These are phyloP conservation scores for Chlorophyllum brunneum DNA, from an alignment of 768 basidiomycete genomes.

Conservation along the genomic window DNA sequence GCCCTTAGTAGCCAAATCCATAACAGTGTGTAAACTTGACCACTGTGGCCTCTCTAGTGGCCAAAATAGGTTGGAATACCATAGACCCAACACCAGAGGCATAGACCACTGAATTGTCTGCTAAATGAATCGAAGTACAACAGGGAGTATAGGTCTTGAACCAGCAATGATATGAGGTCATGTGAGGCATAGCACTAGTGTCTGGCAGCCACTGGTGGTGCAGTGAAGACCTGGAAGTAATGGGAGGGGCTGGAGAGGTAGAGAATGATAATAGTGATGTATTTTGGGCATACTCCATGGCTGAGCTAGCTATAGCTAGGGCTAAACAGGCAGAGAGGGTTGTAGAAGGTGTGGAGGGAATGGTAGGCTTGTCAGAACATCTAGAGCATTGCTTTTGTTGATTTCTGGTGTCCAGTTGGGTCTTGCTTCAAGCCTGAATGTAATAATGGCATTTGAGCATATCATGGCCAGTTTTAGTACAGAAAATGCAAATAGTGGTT, in stretches of 20 bases:
- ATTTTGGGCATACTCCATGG: not conserved
- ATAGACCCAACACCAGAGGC: conserved; percentile 9
- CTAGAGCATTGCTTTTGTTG: too few relatives aligned
- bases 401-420: too few relatives aligned
- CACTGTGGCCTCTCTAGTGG: conserved; percentile 3
- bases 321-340: too few relatives aligned
- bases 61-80: conserved; percentile 10
- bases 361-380: too few relatives aligned
- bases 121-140: conserved; percentile 13
- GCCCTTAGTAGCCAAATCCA: too few relatives aligned
- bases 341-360: too few relatives aligned
- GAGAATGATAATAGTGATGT: not conserved
- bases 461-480: too few relatives aligned
- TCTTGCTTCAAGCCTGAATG: too few relatives aligned
- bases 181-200: conserved; percentile 18
- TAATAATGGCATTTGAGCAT: too few relatives aligned
- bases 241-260: not conserved
- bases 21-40: conserved; percentile 14
- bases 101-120: conserved; percentile 14
- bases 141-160: conserved; percentile 4
- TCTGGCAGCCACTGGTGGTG: conserved; percentile 16
- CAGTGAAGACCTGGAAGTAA: too few relatives aligned
- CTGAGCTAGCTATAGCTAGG: not conserved
- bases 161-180: conserved; percentile 16
- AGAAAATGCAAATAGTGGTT: too few relatives aligned